Evolutionary conservation across 805 yeast species (phyloP).

Genomic region (Lachancea waltii): DNA sequence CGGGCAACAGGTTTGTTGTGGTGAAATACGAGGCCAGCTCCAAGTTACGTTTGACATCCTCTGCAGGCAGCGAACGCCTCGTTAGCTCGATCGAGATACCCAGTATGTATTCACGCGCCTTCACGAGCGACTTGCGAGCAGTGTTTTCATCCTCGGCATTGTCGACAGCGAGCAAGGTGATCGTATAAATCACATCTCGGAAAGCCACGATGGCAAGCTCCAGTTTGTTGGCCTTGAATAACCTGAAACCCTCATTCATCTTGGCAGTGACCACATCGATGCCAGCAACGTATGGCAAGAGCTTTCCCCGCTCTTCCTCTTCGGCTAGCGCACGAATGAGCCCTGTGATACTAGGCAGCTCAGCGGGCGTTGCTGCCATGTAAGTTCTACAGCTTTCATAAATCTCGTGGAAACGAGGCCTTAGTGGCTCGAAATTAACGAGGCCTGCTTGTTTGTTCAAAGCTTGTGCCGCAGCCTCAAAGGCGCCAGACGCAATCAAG

Average conservation of each 20-base stretch:
- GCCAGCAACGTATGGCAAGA: slow-evolving; percentile 70
- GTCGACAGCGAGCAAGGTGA: slow-evolving; percentile 64
- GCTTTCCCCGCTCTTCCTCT: slow-evolving; percentile 42
- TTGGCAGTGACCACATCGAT: slow-evolving; percentile 55
- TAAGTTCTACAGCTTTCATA: slow-evolving; percentile 75
- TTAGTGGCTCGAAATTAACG: slow-evolving; percentile 79
- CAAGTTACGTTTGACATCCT: slow-evolving; percentile 73
- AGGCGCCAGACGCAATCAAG: slow-evolving; percentile 92
- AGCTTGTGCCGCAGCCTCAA: slow-evolving; percentile 91
- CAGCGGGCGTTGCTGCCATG: slow-evolving; percentile 62
- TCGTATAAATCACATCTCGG: slow-evolving; percentile 71
- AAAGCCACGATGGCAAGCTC: slow-evolving; percentile 74
- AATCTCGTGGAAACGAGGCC: slow-evolving; percentile 74
- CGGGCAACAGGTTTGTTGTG: slow-evolving; percentile 68
- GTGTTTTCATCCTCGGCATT: slow-evolving; percentile 69
- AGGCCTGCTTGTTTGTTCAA: slow-evolving; percentile 86
- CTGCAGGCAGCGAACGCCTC: slow-evolving; percentile 73
- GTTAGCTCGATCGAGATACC: slow-evolving; percentile 87
- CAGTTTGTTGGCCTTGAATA: slow-evolving; percentile 77
- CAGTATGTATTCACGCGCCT: slow-evolving; percentile 84
- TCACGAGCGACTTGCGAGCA: slow-evolving; percentile 60
- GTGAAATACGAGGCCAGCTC: slow-evolving; percentile 97
- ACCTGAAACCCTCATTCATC: slow-evolving; percentile 66
- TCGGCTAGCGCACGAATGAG: slow-evolving; percentile 61
- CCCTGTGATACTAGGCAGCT: slow-evolving; percentile 61